Percentiles rank a stretch among this genome's conserved stretches.
Conservation (phyloP, 2,329 filamentous ascomycete species). For the Paracorniculantispora psalliotae region DNA sequence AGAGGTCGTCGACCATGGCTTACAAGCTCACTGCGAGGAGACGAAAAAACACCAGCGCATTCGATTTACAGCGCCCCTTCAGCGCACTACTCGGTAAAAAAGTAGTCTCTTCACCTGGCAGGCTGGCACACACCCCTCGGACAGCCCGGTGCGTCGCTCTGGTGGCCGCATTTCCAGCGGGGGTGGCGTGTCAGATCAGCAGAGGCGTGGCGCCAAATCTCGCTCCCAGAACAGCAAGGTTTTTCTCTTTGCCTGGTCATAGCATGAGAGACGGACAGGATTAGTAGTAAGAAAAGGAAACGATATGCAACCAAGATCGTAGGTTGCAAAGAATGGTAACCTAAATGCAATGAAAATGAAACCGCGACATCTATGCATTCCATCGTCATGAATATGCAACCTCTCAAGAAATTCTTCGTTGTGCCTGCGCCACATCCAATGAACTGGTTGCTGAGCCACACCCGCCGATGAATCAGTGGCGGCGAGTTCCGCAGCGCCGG, state of each 20-base stretch:
- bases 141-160: neutral
- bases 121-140: neutral
- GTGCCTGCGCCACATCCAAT: constrained; percentile 3
- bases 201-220: constrained; percentile 1
- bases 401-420: neutral
- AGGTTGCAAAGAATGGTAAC: too few species aligned
- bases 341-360: too few species aligned
- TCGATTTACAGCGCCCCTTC: too few species aligned
- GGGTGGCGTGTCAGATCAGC: constrained; percentile 11
- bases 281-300: too few species aligned
- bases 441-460: neutral
- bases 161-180: neutral
- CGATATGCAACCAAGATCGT: too few species aligned
- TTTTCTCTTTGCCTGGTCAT: neutral
- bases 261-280: too few species aligned
- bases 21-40: too few species aligned
- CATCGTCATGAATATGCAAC: neutral
- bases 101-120: too few species aligned
- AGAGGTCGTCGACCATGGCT: too few species aligned
- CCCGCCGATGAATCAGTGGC: neutral
- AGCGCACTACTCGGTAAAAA: too few species aligned
- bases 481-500: neutral
- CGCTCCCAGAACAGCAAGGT: neutral
- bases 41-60: too few species aligned
- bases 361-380: too few species aligned